A percentile compares a stretch with the other conserved stretches of the same genome.
Evolutionary conservation across 306 rosid species (phyloP).

Genomic region (Castanea sativa): DNA sequence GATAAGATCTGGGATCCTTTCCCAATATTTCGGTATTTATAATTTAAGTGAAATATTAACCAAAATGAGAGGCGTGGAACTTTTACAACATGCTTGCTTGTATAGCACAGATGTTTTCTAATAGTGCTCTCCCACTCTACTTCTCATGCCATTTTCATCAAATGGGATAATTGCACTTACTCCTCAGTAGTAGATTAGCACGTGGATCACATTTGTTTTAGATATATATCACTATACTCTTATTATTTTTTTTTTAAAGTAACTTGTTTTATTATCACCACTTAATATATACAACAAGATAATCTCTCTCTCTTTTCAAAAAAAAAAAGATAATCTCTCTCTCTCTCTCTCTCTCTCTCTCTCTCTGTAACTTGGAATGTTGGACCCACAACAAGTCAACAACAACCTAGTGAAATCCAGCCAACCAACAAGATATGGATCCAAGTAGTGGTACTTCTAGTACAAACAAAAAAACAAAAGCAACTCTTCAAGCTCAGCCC

Average conservation of each 20-base stretch:
- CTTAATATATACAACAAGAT: neutral
- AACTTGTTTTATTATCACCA: neutral
- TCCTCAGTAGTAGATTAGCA: constrained; percentile 3
- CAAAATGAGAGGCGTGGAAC: no score
- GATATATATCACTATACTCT: no score
- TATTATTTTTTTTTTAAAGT: no score
- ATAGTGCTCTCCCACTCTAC: neutral
- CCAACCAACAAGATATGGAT: constrained; percentile 47
- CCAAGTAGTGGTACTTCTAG: constrained; percentile 25
- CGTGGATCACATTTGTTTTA: constrained; percentile 23
- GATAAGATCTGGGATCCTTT: no score
- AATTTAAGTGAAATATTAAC: no score
- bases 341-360: neutral
- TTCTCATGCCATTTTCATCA: neutral
- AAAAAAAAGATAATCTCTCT: no score
- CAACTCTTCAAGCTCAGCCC: neutral
- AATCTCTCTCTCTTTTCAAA: neutral
- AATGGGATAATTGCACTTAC: neutral
- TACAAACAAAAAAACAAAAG: constrained; percentile 18
- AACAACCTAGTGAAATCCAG: constrained; percentile 43
- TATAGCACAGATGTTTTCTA: neutral
- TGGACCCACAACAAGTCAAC: constrained; percentile 21
- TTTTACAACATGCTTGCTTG: neutral
- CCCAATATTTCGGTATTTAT: no score
- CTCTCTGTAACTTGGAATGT: neutral